Percentiles rank a stretch among this genome's conserved stretches.
Conservation (phyloP, 1,284 basidiomycete genomes). For the Heimioporus retisporus region DNA sequence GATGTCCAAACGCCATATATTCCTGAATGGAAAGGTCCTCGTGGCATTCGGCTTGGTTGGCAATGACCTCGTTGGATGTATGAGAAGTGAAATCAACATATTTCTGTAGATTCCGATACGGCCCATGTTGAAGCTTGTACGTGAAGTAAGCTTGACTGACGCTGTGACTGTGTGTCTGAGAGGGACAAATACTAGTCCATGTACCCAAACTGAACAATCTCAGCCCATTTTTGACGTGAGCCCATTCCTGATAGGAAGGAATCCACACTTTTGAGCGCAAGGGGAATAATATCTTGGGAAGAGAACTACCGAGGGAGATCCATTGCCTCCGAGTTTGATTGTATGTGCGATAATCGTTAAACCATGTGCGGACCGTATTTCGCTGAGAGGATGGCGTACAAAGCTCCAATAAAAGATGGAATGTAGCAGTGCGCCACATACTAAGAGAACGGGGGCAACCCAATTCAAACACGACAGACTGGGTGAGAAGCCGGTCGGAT, state of each 20-base stretch:
- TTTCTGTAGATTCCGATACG: background rate
- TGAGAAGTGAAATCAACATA: background rate
- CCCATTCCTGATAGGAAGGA: background rate
- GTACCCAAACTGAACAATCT: background rate
- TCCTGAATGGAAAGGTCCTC: background rate
- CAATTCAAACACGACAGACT: constrained; percentile 57
- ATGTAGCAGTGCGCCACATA: constrained; percentile 57
- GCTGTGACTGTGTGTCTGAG: background rate
- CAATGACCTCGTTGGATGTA: background rate
- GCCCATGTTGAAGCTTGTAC: background rate
- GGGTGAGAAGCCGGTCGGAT: constrained; percentile 21
- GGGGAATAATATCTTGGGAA: background rate
- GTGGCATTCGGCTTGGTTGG: background rate
- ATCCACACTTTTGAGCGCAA: background rate
- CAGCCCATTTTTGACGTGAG: background rate
- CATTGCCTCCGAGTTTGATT: no score
- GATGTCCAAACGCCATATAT: background rate
- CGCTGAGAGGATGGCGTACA: background rate
- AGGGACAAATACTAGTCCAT: background rate
- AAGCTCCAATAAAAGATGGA: constrained; percentile 45
- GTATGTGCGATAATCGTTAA: constrained; percentile 26
- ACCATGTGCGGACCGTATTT: background rate
- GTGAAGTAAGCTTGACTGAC: background rate
- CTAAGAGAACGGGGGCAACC: constrained; percentile 49
- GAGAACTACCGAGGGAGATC: no score